Conservation (phyloP, 2,329 filamentous ascomycete genomes). For the Neopestalotiopsis sp. region DNA sequence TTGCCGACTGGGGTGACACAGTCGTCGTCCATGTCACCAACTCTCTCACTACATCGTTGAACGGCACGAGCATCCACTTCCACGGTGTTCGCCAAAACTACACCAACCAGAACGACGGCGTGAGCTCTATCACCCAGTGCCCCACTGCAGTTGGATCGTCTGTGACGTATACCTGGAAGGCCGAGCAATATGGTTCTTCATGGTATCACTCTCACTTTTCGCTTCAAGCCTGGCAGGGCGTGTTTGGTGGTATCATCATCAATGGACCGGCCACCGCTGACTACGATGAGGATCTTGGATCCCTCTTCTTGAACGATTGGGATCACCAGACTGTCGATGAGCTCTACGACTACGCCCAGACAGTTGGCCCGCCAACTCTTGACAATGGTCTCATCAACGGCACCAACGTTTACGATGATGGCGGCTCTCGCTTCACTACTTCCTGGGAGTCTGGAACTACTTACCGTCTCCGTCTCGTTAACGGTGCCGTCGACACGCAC, state of each 20-base stretch:
- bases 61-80: slow-evolving; percentile 68
- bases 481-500: slow-evolving; percentile 44
- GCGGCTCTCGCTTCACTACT: slow-evolving; percentile 42
- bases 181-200: slow-evolving; percentile 57
- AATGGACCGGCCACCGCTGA: slow-evolving; percentile 63
- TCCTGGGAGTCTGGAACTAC: slow-evolving; percentile 47
- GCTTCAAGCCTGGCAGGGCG: slow-evolving; percentile 55
- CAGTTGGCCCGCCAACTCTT: slow-evolving; percentile 40
- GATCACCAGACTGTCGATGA: slow-evolving; percentile 51
- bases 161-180: slow-evolving; percentile 63
- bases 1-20: slow-evolving; percentile 54
- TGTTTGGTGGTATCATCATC: slow-evolving; percentile 66
- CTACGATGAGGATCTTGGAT: slow-evolving; percentile 69
- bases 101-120: slow-evolving; percentile 63
- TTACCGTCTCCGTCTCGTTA: slow-evolving; percentile 53
- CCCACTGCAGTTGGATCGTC: slow-evolving; percentile 55
- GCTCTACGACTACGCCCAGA: slow-evolving; percentile 37
- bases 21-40: slow-evolving; percentile 58
- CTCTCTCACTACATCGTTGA: slow-evolving; percentile 43
- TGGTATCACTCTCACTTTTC: slow-evolving; percentile 69
- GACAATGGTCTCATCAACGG: slow-evolving; percentile 48
- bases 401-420: slow-evolving; percentile 37
- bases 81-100: slow-evolving; percentile 65
- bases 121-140: slow-evolving; percentile 54
- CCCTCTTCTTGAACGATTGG: slow-evolving; percentile 65